Base-by-base conservation (phyloP, 305 asterid genomes). In the Caryopteris hybrid region DNA sequence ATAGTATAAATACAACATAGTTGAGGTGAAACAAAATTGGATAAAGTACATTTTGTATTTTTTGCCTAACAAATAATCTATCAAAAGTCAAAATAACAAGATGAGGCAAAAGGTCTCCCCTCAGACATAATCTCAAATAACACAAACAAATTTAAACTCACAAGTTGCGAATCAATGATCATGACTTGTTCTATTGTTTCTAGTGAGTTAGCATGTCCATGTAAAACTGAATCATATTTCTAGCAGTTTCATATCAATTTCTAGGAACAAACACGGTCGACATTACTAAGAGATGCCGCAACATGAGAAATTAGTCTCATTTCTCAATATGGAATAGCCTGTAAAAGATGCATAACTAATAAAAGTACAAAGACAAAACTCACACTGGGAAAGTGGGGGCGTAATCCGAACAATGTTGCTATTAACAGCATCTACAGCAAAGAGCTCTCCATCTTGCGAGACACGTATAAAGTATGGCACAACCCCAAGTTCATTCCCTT, bases 321-420 rank as follows among this genome's bases (percentile, higher is more conserved):
- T 23, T 52, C n/a, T 23, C 8, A 34, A 74, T 33, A 61, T 65
- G 34, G 14, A 29, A 46, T 2, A n/a, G n/a, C n/a, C n/a, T n/a
- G n/a, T n/a, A n/a, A n/a, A n/a, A n/a, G n/a, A 42, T 43, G 55
- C 25, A 25, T 8, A 69, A 53, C 52, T 22, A 18, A 55, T n/a
- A 31, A 48, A 45, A 65, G 36, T 60, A 11, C 10, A 43, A 18
- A 41, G 34, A 65, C 47, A 70, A 74, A 42, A 64, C 83, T 83
- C 79, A 94, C 97, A 94, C 63, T 87, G 97, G 42, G 99, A 91
- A 3, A 94, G 62, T 2, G 99, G 99, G 22, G 96, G 97, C 20
- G 97, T 94, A 61, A 94, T 89, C 69, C 86, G 81, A 38, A 87
- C 95, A 2, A 94, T 85, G 64, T 94, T 94, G 80, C 95, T 94